Evolutionary conservation across 2,329 filamentous ascomycete species (phyloP).

Genomic region (Pyricularia sp.): DNA sequence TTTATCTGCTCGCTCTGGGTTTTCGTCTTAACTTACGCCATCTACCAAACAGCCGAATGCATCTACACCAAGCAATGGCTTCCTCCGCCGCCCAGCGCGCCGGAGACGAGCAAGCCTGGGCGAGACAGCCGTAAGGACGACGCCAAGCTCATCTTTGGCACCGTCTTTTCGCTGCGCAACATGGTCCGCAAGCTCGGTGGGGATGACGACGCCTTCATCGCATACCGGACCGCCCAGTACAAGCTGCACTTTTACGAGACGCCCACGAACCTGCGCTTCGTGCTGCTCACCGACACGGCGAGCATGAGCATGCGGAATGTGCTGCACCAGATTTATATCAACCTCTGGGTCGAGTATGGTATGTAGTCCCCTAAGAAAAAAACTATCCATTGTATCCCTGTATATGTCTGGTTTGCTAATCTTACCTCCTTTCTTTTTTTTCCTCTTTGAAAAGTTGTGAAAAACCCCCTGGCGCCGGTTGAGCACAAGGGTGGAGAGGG

Average conservation of each 20-base stretch:
- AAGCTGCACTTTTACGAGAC: conserved; percentile 99
- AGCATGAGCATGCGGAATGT: conserved; percentile 87
- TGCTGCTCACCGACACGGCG: conserved; percentile 86
- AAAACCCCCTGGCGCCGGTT: conserved; percentile 55
- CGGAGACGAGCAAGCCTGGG: conserved; percentile 5
- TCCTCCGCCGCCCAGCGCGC: conserved; percentile 22
- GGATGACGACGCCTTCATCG: conserved; percentile 87
- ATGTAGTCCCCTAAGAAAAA: conserved; percentile 15
- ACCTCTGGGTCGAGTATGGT: conserved; percentile 94
- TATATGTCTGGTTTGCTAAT: conserved; percentile 4
- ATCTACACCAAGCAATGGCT: conserved; percentile 89
- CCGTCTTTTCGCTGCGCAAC: conserved; percentile 89
- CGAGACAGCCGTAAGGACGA: conserved; percentile 46
- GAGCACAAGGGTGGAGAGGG: conserved; percentile 56
- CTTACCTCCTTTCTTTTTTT: conserved; percentile 5
- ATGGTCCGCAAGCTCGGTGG: conserved; percentile 94
- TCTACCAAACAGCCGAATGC: conserved; percentile 66
- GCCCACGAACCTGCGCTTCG: conserved; percentile 86
- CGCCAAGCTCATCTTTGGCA: conserved; percentile 94
- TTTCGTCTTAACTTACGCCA: not conserved
- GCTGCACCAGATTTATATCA: conserved; percentile 96
- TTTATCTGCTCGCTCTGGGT: not conserved
- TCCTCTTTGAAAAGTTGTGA: conserved; percentile 38
- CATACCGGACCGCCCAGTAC: conserved; percentile 86
- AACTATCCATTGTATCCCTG: not conserved